These are phyloP conservation scores for Fusarium annulatum DNA, from an alignment of 2,329 filamentous ascomycete species.

Conservation along the genomic window DNA sequence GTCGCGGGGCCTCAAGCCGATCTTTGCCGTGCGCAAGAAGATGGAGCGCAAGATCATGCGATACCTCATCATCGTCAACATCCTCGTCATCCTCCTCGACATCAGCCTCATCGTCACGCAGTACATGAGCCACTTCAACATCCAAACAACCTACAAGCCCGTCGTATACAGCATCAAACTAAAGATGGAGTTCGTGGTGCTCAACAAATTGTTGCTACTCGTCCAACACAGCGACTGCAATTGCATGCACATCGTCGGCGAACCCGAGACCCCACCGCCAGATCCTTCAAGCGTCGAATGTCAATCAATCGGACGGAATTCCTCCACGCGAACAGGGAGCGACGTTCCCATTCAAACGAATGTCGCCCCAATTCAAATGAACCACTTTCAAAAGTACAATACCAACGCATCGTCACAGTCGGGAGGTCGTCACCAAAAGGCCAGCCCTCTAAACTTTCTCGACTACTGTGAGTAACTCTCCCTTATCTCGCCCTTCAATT, in stretches of 20 bases:
- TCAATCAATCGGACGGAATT: background rate
- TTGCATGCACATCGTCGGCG: slow-evolving; percentile 27
- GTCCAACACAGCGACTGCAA: slow-evolving; percentile 32
- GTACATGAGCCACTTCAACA: slow-evolving; percentile 35
- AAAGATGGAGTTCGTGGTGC: slow-evolving; percentile 37
- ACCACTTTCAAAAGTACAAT: background rate
- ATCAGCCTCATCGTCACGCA: slow-evolving; percentile 26
- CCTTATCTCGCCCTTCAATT: background rate
- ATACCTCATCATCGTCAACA: slow-evolving; percentile 32
- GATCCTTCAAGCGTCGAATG: slow-evolving; percentile 1
- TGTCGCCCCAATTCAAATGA: slow-evolving; percentile 5
- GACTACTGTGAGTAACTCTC: slow-evolving; percentile 3
- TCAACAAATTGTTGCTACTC: slow-evolving; percentile 28
- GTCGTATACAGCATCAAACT: slow-evolving; percentile 39
- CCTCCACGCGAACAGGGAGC: slow-evolving; percentile 8
- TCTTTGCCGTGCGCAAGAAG: slow-evolving; percentile 22
- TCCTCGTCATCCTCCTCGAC: slow-evolving; percentile 35
- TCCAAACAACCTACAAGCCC: slow-evolving; percentile 36
- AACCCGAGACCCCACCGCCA: background rate
- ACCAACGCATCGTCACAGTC: background rate
- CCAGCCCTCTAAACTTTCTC: slow-evolving; percentile 11
- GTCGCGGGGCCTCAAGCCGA: slow-evolving; percentile 24
- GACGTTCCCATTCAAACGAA: slow-evolving; percentile 10
- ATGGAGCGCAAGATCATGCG: slow-evolving; percentile 30
- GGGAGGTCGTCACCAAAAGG: background rate